These are phyloP conservation scores for Coprinellus micaceus DNA, from an alignment of 768 basidiomycete genomes.

Conservation along the genomic window DNA sequence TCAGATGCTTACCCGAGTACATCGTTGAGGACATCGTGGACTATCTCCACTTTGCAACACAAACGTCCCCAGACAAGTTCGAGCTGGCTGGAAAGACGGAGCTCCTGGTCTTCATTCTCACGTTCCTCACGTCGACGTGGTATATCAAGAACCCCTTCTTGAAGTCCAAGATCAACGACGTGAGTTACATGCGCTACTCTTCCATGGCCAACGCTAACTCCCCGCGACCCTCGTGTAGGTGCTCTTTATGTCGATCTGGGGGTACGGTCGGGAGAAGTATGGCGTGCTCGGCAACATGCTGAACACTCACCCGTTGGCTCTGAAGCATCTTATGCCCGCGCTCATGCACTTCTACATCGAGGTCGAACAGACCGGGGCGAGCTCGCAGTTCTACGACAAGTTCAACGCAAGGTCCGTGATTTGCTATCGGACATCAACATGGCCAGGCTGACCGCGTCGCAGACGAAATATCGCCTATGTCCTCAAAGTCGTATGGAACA, in stretches of 20 bases:
- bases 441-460: not conserved
- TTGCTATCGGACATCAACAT: not conserved
- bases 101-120: slow-evolving; percentile 80
- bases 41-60: slow-evolving; percentile 78
- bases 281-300: slow-evolving; percentile 81
- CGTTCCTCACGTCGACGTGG: slow-evolving; percentile 91
- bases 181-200: slow-evolving; percentile 27
- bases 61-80: slow-evolving; percentile 73
- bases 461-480: slow-evolving; percentile 86
- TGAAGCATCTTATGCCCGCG: slow-evolving; percentile 86
- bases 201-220: not conserved
- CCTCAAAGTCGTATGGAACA: slow-evolving; percentile 88
- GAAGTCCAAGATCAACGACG: slow-evolving; percentile 94
- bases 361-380: slow-evolving; percentile 96
- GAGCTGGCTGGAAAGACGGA: slow-evolving; percentile 84
- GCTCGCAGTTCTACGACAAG: slow-evolving; percentile 98
- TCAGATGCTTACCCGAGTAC: slow-evolving; percentile 90
- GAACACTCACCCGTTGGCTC: slow-evolving; percentile 78
- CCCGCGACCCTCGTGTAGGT: slow-evolving; percentile 44
- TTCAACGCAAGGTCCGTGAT: slow-evolving; percentile 59
- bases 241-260: slow-evolving; percentile 68
- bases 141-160: slow-evolving; percentile 99
- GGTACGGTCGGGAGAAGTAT: slow-evolving; percentile 59
- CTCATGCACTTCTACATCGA: slow-evolving; percentile 96
- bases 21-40: slow-evolving; percentile 92